These are phyloP conservation scores for Limnanthes douglasii DNA, from an alignment of 345 rosid species.

Conservation along the genomic window DNA sequence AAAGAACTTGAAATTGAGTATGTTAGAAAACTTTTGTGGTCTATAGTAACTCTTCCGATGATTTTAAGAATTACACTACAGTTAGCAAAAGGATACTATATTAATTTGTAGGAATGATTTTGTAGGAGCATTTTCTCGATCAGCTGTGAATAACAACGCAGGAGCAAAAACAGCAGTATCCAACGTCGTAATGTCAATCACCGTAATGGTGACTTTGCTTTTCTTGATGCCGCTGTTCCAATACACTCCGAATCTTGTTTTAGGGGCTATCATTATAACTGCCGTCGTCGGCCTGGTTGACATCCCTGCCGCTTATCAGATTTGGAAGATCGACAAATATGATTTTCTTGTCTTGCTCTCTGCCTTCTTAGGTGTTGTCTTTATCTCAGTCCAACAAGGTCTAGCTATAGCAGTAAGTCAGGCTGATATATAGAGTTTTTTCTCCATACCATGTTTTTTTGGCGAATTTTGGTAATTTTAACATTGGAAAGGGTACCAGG, in stretches of 20 bases:
- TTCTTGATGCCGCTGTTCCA: constrained; percentile 90
- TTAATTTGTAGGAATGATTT: neutral
- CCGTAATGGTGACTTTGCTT: constrained; percentile 87
- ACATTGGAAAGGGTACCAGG: no score
- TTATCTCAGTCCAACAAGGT: constrained; percentile 74
- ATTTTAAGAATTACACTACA: no score
- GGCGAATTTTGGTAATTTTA: no score
- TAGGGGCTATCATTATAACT: constrained; percentile 82
- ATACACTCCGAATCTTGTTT: constrained; percentile 83
- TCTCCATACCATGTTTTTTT: neutral
- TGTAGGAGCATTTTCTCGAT: constrained; percentile 83
- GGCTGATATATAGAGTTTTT: no score
- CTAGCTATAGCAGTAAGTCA: constrained; percentile 72
- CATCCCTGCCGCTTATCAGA: constrained; percentile 51
- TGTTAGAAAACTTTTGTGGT: no score
- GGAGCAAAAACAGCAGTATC: constrained; percentile 93
- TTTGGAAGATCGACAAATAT: constrained; percentile 86
- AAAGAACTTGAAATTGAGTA: no score
- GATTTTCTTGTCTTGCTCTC: constrained; percentile 73
- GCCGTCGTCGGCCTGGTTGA: constrained; percentile 95
- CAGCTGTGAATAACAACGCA: constrained; percentile 90
- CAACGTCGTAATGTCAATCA: constrained; percentile 77
- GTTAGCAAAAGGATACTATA: neutral
- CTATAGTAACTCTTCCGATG: no score
- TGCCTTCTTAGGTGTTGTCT: constrained; percentile 75